Base-by-base conservation (phyloP, 345 rosid species). In the Salix koriyanagi region DNA sequence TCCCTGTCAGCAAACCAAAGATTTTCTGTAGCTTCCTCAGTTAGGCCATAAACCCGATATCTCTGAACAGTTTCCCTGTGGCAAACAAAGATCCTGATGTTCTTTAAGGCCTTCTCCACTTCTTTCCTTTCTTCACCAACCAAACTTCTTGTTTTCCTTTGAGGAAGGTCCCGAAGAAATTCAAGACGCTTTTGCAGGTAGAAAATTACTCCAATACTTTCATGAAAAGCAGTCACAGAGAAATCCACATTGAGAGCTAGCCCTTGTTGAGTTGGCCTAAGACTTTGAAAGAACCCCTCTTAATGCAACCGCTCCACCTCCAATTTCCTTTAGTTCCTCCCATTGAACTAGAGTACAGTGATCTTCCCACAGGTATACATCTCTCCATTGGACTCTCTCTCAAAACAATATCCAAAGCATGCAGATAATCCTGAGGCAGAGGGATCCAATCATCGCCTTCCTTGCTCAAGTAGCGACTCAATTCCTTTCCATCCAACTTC, bases 211-310 rank as follows among this genome's bases (percentile, higher is more conserved):
- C 97, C 97, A 41, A 93, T 93, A 79, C 99, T 91, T 75, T 93
- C 97, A 72, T 93, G 97, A 74, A 93, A 95, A 58, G 99, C 94
- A 69, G 93, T 90, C 58, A 95, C 86, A 41, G 97, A 91, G 72
- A 92, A 91, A 84, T 95, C 99, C 21, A 95, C 87, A 76, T 95
- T 95, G 58, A 95, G 97, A 52, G 97, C 91, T 65, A 95, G 81
- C 61, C 99, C 99, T 89, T 95, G 99, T 69, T 95, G 96, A 4
- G 96, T 93, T 52, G 93, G 97, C 75, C 99, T 84, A 16, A 95
- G 90, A 76, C 99, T 95, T 86, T 95, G 99, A 82, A 95, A 93
- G 84, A 93, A 95, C 1, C 99, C 99, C 99, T 87, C 96, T 87
- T 76, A 91, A 81, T 75, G 97, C 99, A 77, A 93, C 84, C 74